Conservation (phyloP, 2,329 filamentous ascomycete species). For the Gaeumannomyces tritici region DNA sequence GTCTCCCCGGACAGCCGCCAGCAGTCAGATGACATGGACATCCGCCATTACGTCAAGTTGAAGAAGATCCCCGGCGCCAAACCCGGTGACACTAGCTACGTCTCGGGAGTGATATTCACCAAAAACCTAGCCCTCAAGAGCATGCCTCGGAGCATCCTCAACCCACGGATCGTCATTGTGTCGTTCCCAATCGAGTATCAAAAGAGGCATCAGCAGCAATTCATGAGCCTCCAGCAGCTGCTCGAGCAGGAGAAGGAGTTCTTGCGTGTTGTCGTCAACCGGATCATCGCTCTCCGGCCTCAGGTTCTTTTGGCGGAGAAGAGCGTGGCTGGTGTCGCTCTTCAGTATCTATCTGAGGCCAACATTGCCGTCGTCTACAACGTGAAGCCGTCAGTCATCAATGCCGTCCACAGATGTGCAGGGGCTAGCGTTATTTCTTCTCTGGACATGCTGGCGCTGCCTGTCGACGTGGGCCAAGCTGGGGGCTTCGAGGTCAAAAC, state of each 20-base stretch:
- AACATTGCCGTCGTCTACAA: conserved; percentile 93
- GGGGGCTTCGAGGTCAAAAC: conserved; percentile 92
- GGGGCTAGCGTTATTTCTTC: conserved; percentile 91
- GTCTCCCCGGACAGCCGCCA: conserved; percentile 85
- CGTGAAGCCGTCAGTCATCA: conserved; percentile 90
- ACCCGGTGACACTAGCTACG: conserved; percentile 88
- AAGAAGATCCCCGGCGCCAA: conserved; percentile 91
- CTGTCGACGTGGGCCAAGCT: conserved; percentile 69
- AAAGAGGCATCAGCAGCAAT: conserved; percentile 73
- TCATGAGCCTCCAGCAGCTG: conserved; percentile 95
- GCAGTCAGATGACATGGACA: conserved; percentile 80
- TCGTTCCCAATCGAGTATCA: conserved; percentile 96
- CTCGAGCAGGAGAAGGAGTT: conserved; percentile 96
- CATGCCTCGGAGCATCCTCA: conserved; percentile 79
- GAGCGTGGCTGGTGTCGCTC: conserved; percentile 80
- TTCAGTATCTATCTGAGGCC: conserved; percentile 79
- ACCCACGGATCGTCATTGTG: conserved; percentile 83
- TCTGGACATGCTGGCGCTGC: conserved; percentile 79
- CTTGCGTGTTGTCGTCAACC: conserved; percentile 78
- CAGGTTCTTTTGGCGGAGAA: conserved; percentile 87
- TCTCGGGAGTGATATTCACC: conserved; percentile 92
- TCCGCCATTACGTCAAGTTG: conserved; percentile 92
- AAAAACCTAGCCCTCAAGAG: conserved; percentile 95
- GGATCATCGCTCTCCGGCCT: conserved; percentile 78
- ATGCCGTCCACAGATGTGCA: conserved; percentile 86